A percentile compares a stretch with the other conserved stretches of the same genome.
phyloP scores from a whole-genome alignment of 306 rosid species.

The Rosa rugosa region DNA sequence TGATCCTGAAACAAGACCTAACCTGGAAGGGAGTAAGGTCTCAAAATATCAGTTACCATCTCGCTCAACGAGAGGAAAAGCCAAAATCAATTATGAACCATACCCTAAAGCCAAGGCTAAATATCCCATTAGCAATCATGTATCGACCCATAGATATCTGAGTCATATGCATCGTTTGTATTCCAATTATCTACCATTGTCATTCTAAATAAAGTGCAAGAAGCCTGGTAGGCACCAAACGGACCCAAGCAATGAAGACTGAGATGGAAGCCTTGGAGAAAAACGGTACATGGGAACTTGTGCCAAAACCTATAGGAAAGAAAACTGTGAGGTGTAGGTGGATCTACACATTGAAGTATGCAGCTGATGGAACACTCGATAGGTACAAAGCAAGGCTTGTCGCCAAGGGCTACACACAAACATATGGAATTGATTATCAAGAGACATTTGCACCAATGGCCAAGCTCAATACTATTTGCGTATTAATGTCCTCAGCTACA shows the following conservation, averaged over 20 bases:
- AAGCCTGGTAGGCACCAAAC: not conserved
- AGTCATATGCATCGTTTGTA: too few relatives aligned
- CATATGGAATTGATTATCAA: not conserved
- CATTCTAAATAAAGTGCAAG: not conserved
- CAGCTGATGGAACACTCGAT: too few relatives aligned
- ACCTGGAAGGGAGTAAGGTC: too few relatives aligned
- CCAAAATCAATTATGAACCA: too few relatives aligned
- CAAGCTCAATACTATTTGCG: not conserved
- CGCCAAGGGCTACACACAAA: not conserved
- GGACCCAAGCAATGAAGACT: not conserved
- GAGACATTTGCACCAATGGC: not conserved
- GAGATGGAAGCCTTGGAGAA: not conserved
- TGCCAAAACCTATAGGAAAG: not conserved
- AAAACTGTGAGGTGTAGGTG: not conserved
- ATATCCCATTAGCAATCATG: too few relatives aligned
- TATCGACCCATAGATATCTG: too few relatives aligned
- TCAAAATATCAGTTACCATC: too few relatives aligned
- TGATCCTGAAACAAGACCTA: too few relatives aligned
- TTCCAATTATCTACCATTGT: too few relatives aligned
- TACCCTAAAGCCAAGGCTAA: too few relatives aligned
- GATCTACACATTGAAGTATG: not conserved
- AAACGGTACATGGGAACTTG: not conserved
- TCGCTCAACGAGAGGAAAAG: too few relatives aligned
- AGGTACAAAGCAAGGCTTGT: not conserved
- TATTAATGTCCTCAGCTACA: too few relatives aligned